Evolutionary conservation across 106 monocot species (phyloP), one percentile per base, ranked within the genome.

Genomic region (Cymbidium sinense): DNA sequence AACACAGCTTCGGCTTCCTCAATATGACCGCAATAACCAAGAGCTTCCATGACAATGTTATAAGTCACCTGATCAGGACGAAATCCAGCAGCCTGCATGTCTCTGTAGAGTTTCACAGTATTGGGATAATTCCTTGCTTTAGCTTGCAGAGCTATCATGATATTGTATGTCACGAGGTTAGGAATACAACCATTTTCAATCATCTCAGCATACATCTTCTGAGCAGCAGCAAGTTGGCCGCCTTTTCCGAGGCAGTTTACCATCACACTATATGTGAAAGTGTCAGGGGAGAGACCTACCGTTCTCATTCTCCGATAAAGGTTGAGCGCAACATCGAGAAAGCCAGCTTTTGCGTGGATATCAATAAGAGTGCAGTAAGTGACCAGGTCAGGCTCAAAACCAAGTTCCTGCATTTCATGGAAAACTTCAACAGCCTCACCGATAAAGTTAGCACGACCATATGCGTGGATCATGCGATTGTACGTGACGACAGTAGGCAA

Each of bases 211-310:
- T 94, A 94, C 25, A 98, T 84, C 51, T 94, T 87, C 41, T 90
- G 83, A 11, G 98, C 94, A 70, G 88, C 90, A 50, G 88, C 78
- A 25, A 98, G 86, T 82, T 87, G 88, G 0, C 98, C 98, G 34
- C 85, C 88, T 83, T 98, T 98, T 19, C 98, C 94, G 27, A 98
- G 91, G 80, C 98, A 94, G 69, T 98, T 92, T 44, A 98, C 92
- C 98, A 98, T 98, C 36, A 86, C 91, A 83, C 98, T 94, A 79
- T 98, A 98, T 1, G 98, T 98, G 80, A 98, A 98, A 37, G 98
- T 98, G 67, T 98, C 98, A 7, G 94, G 91, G 34, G 86, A 90
- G 8, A 98, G 91, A 20, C 98, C 94, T 15, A 83, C 86, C 39
- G 81, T 70, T 67, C 90, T 78, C 94, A 98, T 98, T 52, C 55